phyloP scores from a whole-genome alignment of 441 rosid species.

The Erysimum pusillum region DNA sequence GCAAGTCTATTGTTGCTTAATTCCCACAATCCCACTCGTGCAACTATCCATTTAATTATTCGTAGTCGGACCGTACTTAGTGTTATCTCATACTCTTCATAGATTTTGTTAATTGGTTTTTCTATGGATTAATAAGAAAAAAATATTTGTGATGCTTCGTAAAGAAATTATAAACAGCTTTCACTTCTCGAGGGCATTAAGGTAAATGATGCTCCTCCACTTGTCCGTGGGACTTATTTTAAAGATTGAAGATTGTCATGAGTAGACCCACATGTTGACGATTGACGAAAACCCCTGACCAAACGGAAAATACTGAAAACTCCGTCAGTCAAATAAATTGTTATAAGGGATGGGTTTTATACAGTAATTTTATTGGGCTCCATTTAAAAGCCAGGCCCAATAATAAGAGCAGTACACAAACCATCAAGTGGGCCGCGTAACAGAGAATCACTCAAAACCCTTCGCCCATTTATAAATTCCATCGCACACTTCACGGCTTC shows the following conservation, averaged over 20 bases:
- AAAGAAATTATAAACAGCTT: not conserved
- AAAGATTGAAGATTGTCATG: conserved; percentile 11
- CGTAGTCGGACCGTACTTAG: conserved; percentile 19
- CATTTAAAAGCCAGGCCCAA: not conserved
- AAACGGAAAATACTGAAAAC: conserved; percentile 20
- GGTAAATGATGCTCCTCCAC: conserved; percentile 15
- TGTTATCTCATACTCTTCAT: not conserved
- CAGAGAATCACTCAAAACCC: conserved; percentile 31
- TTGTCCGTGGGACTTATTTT: conserved; percentile 40
- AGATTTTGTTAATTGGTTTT: conserved; percentile 22
- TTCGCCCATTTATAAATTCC: not conserved
- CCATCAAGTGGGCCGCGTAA: conserved; percentile 25
- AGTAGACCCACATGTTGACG: conserved; percentile 38
- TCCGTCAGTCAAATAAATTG: conserved; percentile 15
- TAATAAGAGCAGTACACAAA: not conserved
- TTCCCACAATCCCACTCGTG: conserved; percentile 46
- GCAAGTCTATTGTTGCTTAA: conserved; percentile 24
- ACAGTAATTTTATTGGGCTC: not conserved
- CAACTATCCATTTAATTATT: conserved; percentile 37
- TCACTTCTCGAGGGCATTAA: not conserved
- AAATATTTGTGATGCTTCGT: not conserved
- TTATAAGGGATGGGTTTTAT: not conserved
- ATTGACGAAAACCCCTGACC: conserved; percentile 30
- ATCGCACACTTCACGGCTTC: not conserved
- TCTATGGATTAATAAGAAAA: not conserved